Evolutionary conservation across 257 asterid genomes (phyloP).

Genomic region (Penstemon barbatus): DNA sequence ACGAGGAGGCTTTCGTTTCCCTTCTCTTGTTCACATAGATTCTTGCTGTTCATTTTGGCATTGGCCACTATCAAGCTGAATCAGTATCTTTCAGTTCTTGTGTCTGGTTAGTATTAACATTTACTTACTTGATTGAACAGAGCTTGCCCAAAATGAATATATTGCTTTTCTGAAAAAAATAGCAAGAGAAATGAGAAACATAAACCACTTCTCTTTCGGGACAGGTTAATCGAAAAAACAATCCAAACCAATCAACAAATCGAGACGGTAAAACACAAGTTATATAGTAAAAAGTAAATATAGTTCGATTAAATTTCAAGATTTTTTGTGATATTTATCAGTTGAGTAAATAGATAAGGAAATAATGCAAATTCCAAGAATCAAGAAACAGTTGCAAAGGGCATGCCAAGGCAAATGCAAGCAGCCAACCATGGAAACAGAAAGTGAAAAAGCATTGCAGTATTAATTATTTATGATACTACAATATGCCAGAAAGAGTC

Average conservation of each 20-base stretch:
- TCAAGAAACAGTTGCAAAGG: constrained; percentile 6
- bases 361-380: constrained; percentile 17
- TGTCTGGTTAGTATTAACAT: no score
- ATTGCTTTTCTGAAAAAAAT: no score
- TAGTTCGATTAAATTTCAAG: no score
- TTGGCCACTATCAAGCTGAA: constrained; percentile 2
- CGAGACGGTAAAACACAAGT: no score
- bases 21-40: constrained; percentile 19
- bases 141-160: no score
- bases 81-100: background rate
- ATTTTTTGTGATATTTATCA: no score
- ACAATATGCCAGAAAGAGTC: constrained; percentile 5
- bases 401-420: constrained; percentile 40
- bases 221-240: no score
- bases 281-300: no score
- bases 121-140: no score
- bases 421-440: constrained; percentile 33
- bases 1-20: constrained; percentile 13
- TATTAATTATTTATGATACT: constrained; percentile 14
- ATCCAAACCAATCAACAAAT: no score
- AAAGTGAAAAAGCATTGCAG: constrained; percentile 21
- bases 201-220: no score
- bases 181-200: no score
- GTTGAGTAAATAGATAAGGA: constrained; percentile 39
- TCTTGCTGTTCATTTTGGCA: constrained; percentile 18